These are phyloP conservation scores for Populus deltoides DNA, from an alignment of 345 rosid genomes.

Conservation along the genomic window DNA sequence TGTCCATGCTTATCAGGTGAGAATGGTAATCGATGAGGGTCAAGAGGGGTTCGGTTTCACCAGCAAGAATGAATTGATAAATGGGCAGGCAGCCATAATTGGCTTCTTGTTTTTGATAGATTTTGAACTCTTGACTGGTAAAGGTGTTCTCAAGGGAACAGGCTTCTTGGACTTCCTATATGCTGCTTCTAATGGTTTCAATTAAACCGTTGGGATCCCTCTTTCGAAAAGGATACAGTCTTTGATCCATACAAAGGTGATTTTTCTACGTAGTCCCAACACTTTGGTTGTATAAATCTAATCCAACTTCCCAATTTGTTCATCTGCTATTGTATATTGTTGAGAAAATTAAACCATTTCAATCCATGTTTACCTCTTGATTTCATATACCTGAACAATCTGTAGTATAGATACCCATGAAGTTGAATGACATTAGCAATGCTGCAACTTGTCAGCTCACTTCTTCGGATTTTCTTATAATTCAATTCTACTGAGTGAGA, in stretches of 20 bases:
- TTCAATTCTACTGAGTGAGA: too few species aligned
- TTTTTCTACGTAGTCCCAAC: neutral
- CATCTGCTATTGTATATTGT: slow-evolving; percentile 8
- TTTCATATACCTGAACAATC: neutral
- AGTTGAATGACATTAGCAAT: neutral
- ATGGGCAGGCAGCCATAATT: slow-evolving; percentile 85
- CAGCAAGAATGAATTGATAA: slow-evolving; percentile 68
- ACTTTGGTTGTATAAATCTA: neutral
- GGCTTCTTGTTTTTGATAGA: slow-evolving; percentile 86
- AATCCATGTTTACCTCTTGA: neutral
- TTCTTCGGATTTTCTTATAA: neutral
- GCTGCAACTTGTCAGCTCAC: too few species aligned
- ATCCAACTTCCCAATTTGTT: neutral
- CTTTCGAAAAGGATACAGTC: neutral
- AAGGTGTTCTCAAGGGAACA: slow-evolving; percentile 87
- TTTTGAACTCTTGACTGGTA: slow-evolving; percentile 90
- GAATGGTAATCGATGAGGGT: slow-evolving; percentile 81
- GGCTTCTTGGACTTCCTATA: slow-evolving; percentile 90
- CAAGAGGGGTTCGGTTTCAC: slow-evolving; percentile 76
- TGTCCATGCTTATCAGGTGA: slow-evolving; percentile 50
- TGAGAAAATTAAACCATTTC: neutral
- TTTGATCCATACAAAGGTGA: slow-evolving; percentile 5
- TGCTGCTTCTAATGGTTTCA: slow-evolving; percentile 63
- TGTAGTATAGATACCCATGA: neutral
- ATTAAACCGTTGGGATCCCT: slow-evolving; percentile 32